Conservation (phyloP, 192 early-diverging fungal species). For the Backusella parvicylindrica region DNA sequence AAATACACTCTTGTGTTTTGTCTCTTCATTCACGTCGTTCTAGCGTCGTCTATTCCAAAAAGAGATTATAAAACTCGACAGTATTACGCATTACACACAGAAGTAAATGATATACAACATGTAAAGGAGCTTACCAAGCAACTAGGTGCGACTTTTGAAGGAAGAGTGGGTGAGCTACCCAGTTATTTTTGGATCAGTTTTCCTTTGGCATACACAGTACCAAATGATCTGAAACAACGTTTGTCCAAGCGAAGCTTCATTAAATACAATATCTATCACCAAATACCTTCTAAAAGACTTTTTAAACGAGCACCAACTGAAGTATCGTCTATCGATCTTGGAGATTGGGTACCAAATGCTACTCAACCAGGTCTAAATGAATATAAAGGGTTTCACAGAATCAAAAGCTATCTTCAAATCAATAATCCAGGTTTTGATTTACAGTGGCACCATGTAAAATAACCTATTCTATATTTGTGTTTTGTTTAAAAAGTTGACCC, state of each 20-base stretch:
- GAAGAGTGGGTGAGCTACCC: conserved; percentile 63
- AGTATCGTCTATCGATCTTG: not conserved
- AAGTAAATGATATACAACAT: conserved; percentile 19
- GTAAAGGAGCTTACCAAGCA: conserved; percentile 34
- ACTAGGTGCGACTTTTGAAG: conserved; percentile 43
- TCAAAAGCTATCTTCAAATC: conserved; percentile 46
- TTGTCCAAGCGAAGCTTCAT: not conserved
- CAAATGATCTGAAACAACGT: not conserved
- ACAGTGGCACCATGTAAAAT: conserved; percentile 84
- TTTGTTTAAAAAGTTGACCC: not conserved
- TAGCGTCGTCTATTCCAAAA: not conserved
- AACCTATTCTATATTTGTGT: too few relatives aligned
- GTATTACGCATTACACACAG: conserved; percentile 48
- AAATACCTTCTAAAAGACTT: conserved; percentile 8
- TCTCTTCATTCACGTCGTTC: not conserved
- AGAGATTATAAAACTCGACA: conserved; percentile 38
- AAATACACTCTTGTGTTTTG: not conserved
- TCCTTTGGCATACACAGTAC: conserved; percentile 19
- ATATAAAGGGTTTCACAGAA: not conserved
- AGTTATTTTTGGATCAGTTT: conserved; percentile 66
- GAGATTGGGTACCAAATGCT: not conserved
- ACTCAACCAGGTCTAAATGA: not conserved
- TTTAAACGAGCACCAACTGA: conserved; percentile 14
- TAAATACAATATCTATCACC: conserved; percentile 2
- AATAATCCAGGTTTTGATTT: conserved; percentile 68